Base-by-base conservation (phyloP, 169 alveolate species). In the Plasmodium inui region DNA sequence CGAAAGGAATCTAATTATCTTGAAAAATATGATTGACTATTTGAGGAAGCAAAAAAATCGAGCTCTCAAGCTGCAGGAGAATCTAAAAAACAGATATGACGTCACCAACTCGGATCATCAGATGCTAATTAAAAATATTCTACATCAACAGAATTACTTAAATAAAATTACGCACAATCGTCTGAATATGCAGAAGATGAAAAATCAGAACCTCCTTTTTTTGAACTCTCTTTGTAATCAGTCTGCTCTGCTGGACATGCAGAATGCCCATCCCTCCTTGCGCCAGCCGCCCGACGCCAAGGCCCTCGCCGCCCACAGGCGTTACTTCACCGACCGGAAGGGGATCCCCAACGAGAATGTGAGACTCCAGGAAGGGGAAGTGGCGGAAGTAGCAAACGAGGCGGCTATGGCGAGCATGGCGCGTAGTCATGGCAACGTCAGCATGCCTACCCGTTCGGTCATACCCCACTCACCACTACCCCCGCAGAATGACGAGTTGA, bases 121-220 rank as follows among this genome's bases (percentile, higher is more conserved):
- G 10, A 41, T 89, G 83, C 22, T 89, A 67, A 67, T 89, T 5
- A 89, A 79, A 37, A 89, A 89, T 79, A 70, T 89, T 22, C 6
- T 89, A 0, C 91, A 89, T 32, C 89, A 89, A 89, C 94, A 89
- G 72, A 89, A 89, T 89, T 67, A 89, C 67, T 44, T 89, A 39
- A 89, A 89, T 37, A 81, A 39, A 6, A 89, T 89, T 79, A 67
- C 83, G 5, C 81, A 80, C 14, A 89, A 89, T 28, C 89, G 94
- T 10, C 44, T 89, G n/a, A 81, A 89, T 67, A 4, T 80, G 12
- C 84, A 89, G 72, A 89, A 89, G 39, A 19, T 89, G 22, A 89
- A 89, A 67, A 89, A 89, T 41, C 91, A 89, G 19, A 57, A 89
- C 50, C 44, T 89, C 5, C 34, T 89, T 10, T 34, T 79, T 0